Evolutionary conservation across 352 stramenopile genomes (phyloP), one percentile per base, ranked within the genome.

Genomic region (Phytophthora macrochlamydospora): DNA sequence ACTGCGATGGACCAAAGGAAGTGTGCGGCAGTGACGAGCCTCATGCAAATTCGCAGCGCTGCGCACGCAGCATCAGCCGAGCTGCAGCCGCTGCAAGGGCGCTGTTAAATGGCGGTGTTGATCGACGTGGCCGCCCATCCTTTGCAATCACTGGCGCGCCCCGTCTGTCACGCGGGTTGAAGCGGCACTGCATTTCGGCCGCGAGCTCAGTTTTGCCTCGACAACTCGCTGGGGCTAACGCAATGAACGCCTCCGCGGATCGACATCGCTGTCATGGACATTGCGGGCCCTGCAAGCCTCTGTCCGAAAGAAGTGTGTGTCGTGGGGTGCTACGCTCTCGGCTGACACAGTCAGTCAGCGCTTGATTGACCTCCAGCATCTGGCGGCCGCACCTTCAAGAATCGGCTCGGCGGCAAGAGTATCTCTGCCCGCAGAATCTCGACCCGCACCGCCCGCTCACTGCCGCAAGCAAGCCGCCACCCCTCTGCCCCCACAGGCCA

Each of bases 91-190:
- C 35, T 40, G 35, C 35, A 11, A 40, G 9, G 6, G 35, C 8
- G 13, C 43, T 29, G 43, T 49, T 49, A 49, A 49, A 49, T 49
- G 43, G 43, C 43, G 24, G 43, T 29, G 24, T 49, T 28, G 43
- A 49, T 18, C 43, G 43, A 28, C 43, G 43, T 49, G 1, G 14
- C 43, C 9, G 43, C 43, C 43, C 43, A 49, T 49, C 43, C 43
- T 49, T 29, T 49, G 43, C 43, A 49, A 6, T 29, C 14, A 49
- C 12, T 49, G 9, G 11, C 6, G 7, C 14, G 11, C 12, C 43
- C 43, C 43, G 13, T 49, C 43, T 49, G 43, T 1, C 43, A 5
- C 11, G 9, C 18, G 7, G 43, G 13, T 49, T 49, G 9, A 49
- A 49, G 43, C 43, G 24, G 12, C 11, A 45, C 18, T 45, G 37